Conservation (phyloP, 2,329 filamentous ascomycete species). For the Fusarium ramigenum region DNA sequence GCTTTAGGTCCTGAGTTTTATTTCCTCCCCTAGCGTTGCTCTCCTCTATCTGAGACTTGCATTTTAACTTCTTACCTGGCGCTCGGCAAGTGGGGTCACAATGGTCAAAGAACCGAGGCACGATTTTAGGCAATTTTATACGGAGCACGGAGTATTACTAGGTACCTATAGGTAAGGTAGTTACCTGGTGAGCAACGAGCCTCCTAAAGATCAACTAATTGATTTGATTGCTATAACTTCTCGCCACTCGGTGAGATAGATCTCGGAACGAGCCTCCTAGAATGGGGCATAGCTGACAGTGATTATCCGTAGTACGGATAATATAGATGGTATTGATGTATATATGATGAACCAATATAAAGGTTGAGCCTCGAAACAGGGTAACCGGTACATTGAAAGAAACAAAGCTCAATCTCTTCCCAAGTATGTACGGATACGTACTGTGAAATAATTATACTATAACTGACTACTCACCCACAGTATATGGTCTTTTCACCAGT, state of each 20-base stretch:
- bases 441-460: too few species aligned
- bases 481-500: background rate
- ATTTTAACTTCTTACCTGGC: constrained; percentile 17
- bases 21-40: background rate
- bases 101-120: constrained; percentile 32
- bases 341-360: background rate
- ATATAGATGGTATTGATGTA: background rate
- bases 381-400: background rate
- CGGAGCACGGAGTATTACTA: too few species aligned
- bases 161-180: too few species aligned
- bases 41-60: background rate
- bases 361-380: too few species aligned
- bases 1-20: too few species aligned
- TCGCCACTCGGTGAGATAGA: too few species aligned
- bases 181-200: background rate
- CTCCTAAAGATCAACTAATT: too few species aligned
- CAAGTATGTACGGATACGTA: too few species aligned
- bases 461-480: background rate
- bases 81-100: constrained; percentile 19
- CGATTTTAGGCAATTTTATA: background rate
- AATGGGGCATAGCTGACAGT: background rate
- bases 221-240: too few species aligned
- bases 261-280: background rate
- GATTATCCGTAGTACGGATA: background rate
- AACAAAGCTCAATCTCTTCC: background rate